Conservation (phyloP, 352 stramenopile genomes). For the Globisporangium acanthophoron region DNA sequence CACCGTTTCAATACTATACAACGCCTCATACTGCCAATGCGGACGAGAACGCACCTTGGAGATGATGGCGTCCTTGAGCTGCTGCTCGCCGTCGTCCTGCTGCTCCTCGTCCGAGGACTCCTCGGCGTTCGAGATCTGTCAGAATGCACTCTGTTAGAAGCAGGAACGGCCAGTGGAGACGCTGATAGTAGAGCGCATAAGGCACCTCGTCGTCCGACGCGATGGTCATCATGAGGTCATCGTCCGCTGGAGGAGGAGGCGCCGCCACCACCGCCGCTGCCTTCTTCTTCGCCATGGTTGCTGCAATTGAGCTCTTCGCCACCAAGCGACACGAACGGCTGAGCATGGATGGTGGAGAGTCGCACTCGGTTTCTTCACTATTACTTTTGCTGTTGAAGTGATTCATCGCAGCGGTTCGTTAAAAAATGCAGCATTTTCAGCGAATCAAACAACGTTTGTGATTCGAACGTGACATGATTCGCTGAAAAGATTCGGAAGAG, state of each 20-base stretch:
- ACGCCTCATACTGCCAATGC: neutral
- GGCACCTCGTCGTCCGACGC: conserved; percentile 77
- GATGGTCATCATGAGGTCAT: conserved; percentile 88
- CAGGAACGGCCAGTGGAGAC: neutral
- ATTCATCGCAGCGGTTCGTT: neutral
- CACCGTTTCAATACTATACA: neutral
- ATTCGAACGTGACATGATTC: neutral
- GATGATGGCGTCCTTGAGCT: conserved; percentile 60
- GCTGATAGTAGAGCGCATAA: neutral
- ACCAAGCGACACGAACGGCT: conserved; percentile 15
- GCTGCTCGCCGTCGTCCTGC: conserved; percentile 23
- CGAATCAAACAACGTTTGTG: neutral
- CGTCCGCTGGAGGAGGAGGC: conserved; percentile 14
- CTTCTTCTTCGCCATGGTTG: neutral
- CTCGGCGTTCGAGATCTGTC: conserved; percentile 51
- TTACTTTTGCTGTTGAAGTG: neutral
- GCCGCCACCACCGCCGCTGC: neutral
- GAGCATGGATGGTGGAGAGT: conserved; percentile 15
- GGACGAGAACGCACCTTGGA: conserved; percentile 31
- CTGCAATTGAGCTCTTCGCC: conserved; percentile 7
- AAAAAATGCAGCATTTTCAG: neutral
- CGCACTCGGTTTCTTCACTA: neutral
- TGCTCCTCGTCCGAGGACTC: conserved; percentile 72
- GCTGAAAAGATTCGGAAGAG: conserved; percentile 1
- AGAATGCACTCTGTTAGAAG: neutral